Percentiles rank a stretch among this genome's conserved stretches.
Conservation (phyloP, 176 grass and related monocot genomes). For the Hordeum marinum region DNA sequence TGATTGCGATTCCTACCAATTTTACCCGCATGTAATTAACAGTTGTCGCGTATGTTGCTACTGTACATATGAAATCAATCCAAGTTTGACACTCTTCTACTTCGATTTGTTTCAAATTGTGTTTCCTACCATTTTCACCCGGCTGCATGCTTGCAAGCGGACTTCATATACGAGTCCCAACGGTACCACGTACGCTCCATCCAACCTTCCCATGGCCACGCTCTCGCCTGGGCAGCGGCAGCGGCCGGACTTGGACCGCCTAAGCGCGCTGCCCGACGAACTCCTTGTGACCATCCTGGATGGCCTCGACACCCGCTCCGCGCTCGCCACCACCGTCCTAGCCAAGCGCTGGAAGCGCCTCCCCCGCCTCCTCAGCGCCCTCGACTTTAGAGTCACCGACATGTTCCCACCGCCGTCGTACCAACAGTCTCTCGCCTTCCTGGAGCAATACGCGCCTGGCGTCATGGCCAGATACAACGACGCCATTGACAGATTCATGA, state of each 20-base stretch:
- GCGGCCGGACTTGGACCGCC: not conserved
- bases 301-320: not conserved
- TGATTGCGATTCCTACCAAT: not conserved
- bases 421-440: not conserved
- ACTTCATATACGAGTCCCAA: not conserved
- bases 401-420: not conserved
- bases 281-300: not conserved
- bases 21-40: not conserved
- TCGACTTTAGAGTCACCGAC: not conserved
- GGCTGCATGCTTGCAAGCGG: not conserved
- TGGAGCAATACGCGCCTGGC: not conserved
- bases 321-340: not conserved
- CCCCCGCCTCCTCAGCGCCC: not conserved
- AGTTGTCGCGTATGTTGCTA: not conserved
- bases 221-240: too few relatives aligned
- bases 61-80: not conserved
- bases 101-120: not conserved
- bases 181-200: too few relatives aligned
- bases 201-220: too few relatives aligned
- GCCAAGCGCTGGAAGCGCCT: not conserved
- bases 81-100: too few relatives aligned
- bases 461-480: not conserved
- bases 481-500: not conserved
- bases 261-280: not conserved
- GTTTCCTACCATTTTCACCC: not conserved